A percentile compares a stretch with the other conserved stretches of the same genome.
Evolutionary conservation across 23 red algal genomes (phyloP).

Genomic region (Gracilariopsis chorda): DNA sequence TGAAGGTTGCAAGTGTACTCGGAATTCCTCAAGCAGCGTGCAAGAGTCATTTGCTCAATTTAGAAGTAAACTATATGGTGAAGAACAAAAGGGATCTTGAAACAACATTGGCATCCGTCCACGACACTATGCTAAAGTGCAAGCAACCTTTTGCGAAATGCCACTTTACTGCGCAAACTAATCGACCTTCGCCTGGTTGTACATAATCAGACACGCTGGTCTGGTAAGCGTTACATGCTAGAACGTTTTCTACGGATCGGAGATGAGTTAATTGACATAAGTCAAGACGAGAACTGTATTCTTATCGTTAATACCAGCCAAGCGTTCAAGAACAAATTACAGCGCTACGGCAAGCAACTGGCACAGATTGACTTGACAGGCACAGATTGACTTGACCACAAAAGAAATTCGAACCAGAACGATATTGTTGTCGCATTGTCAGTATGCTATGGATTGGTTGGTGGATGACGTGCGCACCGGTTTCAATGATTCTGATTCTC

Average conservation of each 20-base stretch:
- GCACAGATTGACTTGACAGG: neutral
- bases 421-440: neutral
- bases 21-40: neutral
- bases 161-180: neutral
- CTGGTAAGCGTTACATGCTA: neutral
- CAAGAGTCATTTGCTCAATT: neutral
- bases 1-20: neutral
- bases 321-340: neutral
- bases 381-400: too few relatives aligned
- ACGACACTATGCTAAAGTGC: neutral
- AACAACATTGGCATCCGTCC: neutral
- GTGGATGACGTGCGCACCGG: neutral
- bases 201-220: neutral
- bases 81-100: neutral
- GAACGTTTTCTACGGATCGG: neutral
- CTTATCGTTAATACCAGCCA: neutral
- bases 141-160: neutral
- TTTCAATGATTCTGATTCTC: neutral
- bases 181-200: neutral
- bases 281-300: neutral
- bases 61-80: neutral
- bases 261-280: neutral
- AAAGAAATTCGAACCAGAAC: neutral
- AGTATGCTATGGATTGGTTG: neutral
- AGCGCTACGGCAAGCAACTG: neutral